Conservation (phyloP, 2,329 filamentous ascomycete genomes). For the Epicoccum sorghinum region DNA sequence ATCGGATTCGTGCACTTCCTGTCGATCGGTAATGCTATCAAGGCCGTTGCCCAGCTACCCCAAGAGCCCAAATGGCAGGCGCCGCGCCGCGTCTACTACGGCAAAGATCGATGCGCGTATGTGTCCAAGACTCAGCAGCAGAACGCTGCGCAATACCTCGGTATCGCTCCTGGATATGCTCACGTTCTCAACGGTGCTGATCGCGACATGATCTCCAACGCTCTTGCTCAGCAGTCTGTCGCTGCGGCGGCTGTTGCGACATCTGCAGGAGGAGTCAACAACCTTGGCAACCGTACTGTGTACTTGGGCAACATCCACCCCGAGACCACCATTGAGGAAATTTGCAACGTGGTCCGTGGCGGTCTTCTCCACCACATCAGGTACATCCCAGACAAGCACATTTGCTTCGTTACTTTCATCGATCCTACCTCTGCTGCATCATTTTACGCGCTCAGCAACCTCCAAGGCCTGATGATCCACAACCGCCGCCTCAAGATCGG, state of each 20-base stretch:
- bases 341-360: conserved; percentile 97
- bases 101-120: conserved; percentile 97
- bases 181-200: conserved; percentile 96
- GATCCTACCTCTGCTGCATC: conserved; percentile 96
- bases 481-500: conserved; percentile 97
- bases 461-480: conserved; percentile 98
- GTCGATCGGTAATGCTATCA: conserved; percentile 97
- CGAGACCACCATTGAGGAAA: conserved; percentile 98
- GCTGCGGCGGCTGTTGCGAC: conserved; percentile 96
- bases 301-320: conserved; percentile 99
- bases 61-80: conserved; percentile 97
- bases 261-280: conserved; percentile 94
- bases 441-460: conserved; percentile 96
- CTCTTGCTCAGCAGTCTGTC: conserved; percentile 95
- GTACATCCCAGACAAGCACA: conserved; percentile 99
- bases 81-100: conserved; percentile 95
- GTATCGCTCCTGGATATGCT: conserved; percentile 94
- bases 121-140: conserved; percentile 99
- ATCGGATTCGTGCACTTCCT: conserved; percentile 98
- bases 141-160: conserved; percentile 96
- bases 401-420: conserved; percentile 99
- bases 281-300: conserved; percentile 95
- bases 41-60: conserved; percentile 93
- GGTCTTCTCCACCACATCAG: conserved; percentile 96
- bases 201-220: conserved; percentile 94